A percentile compares a stretch with the other conserved stretches of the same genome.
Conservation (phyloP, 2,329 filamentous ascomycete genomes). For the Penicillium brevicompactum region DNA sequence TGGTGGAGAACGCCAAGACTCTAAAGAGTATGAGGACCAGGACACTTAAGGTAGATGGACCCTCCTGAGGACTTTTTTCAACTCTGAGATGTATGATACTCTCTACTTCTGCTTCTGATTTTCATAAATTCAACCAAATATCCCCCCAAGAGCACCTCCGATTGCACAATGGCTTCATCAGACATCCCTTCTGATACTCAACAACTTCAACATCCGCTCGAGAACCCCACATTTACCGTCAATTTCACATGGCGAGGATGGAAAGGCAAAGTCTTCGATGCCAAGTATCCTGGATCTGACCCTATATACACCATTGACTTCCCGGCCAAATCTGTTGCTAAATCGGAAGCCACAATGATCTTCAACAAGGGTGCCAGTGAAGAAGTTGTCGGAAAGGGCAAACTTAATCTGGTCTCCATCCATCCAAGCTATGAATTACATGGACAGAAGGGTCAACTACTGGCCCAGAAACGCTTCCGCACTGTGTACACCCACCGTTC, state of each 20-base stretch:
- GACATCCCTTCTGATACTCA: background rate
- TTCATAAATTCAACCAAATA: no score
- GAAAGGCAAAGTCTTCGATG: constrained; percentile 22
- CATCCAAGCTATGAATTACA: constrained; percentile 30
- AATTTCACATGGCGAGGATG: constrained; percentile 33
- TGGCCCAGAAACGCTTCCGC: constrained; percentile 29
- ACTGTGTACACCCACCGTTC: constrained; percentile 34
- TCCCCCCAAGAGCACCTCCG: no score
- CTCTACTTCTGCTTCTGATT: no score
- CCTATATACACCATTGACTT: constrained; percentile 27
- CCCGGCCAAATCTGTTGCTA: constrained; percentile 11
- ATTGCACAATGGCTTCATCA: background rate
- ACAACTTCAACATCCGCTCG: background rate
- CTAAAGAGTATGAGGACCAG: no score
- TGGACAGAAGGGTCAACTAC: constrained; percentile 23
- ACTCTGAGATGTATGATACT: no score
- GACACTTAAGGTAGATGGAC: no score
- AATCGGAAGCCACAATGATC: constrained; percentile 15
- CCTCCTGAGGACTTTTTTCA: no score
- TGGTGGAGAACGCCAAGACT: background rate
- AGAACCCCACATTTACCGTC: constrained; percentile 16
- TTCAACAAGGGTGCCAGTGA: constrained; percentile 17
- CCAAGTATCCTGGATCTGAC: constrained; percentile 10
- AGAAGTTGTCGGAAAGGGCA: constrained; percentile 25
- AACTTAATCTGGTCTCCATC: constrained; percentile 27